Evolutionary conservation across 179 eudicot genomes (phyloP).

Genomic region (Dionaea muscipula): DNA sequence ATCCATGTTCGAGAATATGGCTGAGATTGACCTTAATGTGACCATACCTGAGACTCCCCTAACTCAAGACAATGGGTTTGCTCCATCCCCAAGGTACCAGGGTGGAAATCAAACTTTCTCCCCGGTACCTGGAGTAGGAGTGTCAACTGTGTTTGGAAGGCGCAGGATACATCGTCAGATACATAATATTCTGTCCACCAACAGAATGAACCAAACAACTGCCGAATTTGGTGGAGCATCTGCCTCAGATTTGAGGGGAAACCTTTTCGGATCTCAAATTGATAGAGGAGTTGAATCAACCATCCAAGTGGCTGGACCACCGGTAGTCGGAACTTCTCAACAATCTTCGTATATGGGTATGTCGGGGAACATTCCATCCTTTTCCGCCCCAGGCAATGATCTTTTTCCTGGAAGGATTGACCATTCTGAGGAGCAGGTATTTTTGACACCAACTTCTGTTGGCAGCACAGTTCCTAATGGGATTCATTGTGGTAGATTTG

Average conservation of each 20-base stretch:
- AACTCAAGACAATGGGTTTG: slow-evolving; percentile 31
- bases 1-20: slow-evolving; percentile 35
- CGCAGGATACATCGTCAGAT: slow-evolving; percentile 57
- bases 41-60: slow-evolving; percentile 64
- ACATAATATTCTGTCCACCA: slow-evolving; percentile 24
- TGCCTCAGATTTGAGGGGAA: slow-evolving; percentile 15
- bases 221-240: slow-evolving; percentile 16
- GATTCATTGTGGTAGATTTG: slow-evolving; percentile 25
- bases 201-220: slow-evolving; percentile 24
- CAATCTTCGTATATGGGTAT: slow-evolving; percentile 22
- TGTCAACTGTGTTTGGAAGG: slow-evolving; percentile 53
- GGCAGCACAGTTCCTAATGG: slow-evolving; percentile 20
- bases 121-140: slow-evolving; percentile 39
- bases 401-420: slow-evolving; percentile 23
- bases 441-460: slow-evolving; percentile 25
- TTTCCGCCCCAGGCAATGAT: slow-evolving; percentile 19
- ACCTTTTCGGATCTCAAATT: slow-evolving; percentile 22
- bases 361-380: slow-evolving; percentile 18
- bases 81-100: slow-evolving; percentile 34
- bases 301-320: slow-evolving; percentile 14
- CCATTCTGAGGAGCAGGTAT: slow-evolving; percentile 23
- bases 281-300: slow-evolving; percentile 16
- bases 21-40: slow-evolving; percentile 70
- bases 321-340: slow-evolving; percentile 26
- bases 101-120: slow-evolving; percentile 36